These are phyloP conservation scores for Exophiala spinifera DNA, from an alignment of 2,329 filamentous ascomycete species.

Conservation along the genomic window DNA sequence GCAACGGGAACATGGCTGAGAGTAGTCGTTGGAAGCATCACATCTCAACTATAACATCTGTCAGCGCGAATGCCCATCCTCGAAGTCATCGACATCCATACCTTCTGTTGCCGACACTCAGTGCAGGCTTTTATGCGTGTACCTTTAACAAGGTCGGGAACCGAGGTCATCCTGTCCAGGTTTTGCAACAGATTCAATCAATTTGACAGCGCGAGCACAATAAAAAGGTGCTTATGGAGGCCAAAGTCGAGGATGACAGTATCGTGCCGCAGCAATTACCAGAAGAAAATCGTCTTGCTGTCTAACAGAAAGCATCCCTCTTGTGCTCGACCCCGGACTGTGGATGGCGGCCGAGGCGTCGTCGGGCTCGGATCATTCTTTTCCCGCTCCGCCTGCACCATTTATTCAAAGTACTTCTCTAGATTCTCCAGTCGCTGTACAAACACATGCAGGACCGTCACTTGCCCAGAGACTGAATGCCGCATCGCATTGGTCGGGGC, in stretches of 20 bases:
- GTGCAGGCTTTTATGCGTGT: conserved; percentile 52
- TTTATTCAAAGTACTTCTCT: too few relatives aligned
- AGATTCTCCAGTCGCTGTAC: neutral
- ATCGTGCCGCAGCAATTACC: too few relatives aligned
- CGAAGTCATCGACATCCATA: conserved; percentile 39
- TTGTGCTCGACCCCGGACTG: too few relatives aligned
- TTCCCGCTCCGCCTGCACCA: neutral
- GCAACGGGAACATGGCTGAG: conserved; percentile 14
- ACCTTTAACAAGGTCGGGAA: neutral
- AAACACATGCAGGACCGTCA: neutral
- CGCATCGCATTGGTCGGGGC: neutral
- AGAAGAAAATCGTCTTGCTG: too few relatives aligned
- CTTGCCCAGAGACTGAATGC: neutral
- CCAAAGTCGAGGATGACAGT: too few relatives aligned
- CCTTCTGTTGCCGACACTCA: conserved; percentile 64
- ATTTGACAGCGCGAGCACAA: too few relatives aligned
- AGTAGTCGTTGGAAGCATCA: conserved; percentile 10
- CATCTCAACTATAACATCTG: conserved; percentile 5
- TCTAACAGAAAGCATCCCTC: too few relatives aligned
- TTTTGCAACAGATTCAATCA: too few relatives aligned
- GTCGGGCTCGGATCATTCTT: neutral
- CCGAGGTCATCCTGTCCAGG: too few relatives aligned
- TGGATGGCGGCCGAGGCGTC: too few relatives aligned
- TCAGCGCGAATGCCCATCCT: neutral
- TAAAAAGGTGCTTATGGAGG: too few relatives aligned